phyloP scores from a whole-genome alignment of 2,329 filamentous ascomycete species.

The Dichotomopilus funicola region DNA sequence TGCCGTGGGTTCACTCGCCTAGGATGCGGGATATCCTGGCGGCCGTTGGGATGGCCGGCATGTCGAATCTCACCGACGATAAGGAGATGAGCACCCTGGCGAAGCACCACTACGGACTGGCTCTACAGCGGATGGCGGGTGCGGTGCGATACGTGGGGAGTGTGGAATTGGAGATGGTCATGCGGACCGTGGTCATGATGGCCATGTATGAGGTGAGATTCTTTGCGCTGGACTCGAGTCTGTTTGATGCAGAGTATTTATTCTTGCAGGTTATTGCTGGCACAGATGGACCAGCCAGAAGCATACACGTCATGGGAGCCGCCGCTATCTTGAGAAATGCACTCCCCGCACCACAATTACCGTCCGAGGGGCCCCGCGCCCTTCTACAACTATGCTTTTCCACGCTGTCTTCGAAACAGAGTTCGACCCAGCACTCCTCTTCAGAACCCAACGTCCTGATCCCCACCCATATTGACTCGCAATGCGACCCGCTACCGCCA shows the following conservation, averaged over 20 bases:
- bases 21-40: slow-evolving; percentile 44
- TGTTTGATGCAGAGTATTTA: background rate
- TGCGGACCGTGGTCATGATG: slow-evolving; percentile 50
- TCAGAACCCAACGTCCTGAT: slow-evolving; percentile 16
- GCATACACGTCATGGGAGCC: slow-evolving; percentile 53
- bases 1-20: slow-evolving; percentile 34
- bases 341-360: slow-evolving; percentile 33
- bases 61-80: slow-evolving; percentile 48
- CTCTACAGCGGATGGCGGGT: slow-evolving; percentile 42
- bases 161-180: slow-evolving; percentile 37
- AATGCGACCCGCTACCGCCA: slow-evolving; percentile 32
- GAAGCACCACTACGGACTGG: slow-evolving; percentile 47
- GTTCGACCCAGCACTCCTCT: slow-evolving; percentile 12
- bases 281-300: slow-evolving; percentile 40
- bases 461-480: slow-evolving; percentile 25
- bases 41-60: slow-evolving; percentile 51
- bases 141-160: slow-evolving; percentile 32
- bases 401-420: slow-evolving; percentile 36
- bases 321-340: slow-evolving; percentile 49
- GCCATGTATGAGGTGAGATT: slow-evolving; percentile 53
- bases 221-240: background rate
- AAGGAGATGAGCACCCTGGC: slow-evolving; percentile 40
- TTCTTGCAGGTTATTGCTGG: slow-evolving; percentile 38
- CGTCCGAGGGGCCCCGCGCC: slow-evolving; percentile 42
- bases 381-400: slow-evolving; percentile 52